A percentile compares a stretch with the other conserved stretches of the same genome.
Evolutionary conservation across 108 stramenopile species (phyloP).

Genomic region (Cyclostephanos tholiformis): DNA sequence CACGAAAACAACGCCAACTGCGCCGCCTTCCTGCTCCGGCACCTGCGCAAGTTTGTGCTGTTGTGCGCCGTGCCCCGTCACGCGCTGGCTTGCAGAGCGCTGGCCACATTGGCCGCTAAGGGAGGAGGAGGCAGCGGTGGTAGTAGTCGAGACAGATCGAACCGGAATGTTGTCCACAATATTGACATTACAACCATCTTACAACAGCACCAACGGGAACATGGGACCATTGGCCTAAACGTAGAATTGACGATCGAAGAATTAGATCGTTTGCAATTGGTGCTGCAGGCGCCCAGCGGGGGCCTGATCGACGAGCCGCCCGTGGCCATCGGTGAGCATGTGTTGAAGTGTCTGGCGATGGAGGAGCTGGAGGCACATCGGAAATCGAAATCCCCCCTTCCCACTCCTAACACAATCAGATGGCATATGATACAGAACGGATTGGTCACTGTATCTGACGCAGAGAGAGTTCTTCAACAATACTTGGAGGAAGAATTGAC

Average conservation of each 20-base stretch:
- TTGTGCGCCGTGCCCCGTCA: conserved; percentile 77
- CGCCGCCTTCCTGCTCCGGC: conserved; percentile 72
- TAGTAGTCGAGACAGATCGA: conserved; percentile 11
- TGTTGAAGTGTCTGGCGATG: conserved; percentile 61
- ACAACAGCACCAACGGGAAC: conserved; percentile 74
- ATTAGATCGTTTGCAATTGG: conserved; percentile 77
- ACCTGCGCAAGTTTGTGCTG: conserved; percentile 77
- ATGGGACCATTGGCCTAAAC: conserved; percentile 71
- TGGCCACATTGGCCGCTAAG: conserved; percentile 63
- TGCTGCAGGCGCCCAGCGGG: conserved; percentile 78
- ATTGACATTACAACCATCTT: conserved; percentile 39
- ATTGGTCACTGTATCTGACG: conserved; percentile 75
- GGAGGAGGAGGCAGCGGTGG: conserved; percentile 19
- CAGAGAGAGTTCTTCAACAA: conserved; percentile 70
- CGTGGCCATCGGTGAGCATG: conserved; percentile 73
- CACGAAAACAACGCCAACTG: conserved; percentile 81
- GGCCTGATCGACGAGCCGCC: conserved; percentile 84
- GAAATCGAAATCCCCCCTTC: conserved; percentile 10
- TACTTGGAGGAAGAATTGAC: conserved; percentile 74
- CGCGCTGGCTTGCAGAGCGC: conserved; percentile 68
- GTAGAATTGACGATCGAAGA: conserved; percentile 79
- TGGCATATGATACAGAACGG: conserved; percentile 56
- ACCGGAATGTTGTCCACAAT: neutral
- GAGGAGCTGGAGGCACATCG: conserved; percentile 41
- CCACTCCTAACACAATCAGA: conserved; percentile 16